Percentiles rank a stretch among this genome's conserved stretches.
Evolutionary conservation across 2,329 filamentous ascomycete genomes (phyloP).

Genomic region (Cryphonectria naterciae): DNA sequence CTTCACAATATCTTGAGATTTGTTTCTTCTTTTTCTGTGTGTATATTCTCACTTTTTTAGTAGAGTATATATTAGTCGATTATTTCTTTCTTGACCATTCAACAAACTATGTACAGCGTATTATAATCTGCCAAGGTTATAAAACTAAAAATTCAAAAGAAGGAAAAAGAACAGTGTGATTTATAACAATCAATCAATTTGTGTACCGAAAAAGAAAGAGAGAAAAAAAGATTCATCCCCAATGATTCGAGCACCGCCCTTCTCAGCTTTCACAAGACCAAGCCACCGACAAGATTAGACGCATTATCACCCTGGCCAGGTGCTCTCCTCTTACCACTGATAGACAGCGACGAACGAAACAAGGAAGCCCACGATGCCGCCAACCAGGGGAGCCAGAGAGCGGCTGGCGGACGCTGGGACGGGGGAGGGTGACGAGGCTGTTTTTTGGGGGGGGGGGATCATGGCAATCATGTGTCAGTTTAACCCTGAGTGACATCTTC

Average conservation of each 20-base stretch:
- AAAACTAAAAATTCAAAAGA: not conserved
- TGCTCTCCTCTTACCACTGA: not conserved
- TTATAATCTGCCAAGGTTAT: not conserved
- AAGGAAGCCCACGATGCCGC: slow-evolving; percentile 2
- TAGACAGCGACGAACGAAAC: slow-evolving; percentile 1
- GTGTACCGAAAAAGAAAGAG: not conserved
- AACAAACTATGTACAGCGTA: not conserved
- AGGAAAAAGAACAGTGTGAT: not conserved
- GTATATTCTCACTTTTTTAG: not conserved
- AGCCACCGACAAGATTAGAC: not conserved
- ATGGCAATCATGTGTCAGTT: not conserved
- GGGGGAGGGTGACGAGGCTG: not conserved
- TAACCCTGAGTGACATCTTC: not conserved
- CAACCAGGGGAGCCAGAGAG: not conserved
- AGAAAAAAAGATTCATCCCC: not conserved
- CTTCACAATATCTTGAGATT: too few relatives aligned
- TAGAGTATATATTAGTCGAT: not conserved
- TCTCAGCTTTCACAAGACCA: not conserved
- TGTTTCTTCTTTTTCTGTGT: too few relatives aligned
- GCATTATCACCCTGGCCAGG: not conserved
- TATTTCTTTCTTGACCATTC: not conserved
- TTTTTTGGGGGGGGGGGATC: not conserved
- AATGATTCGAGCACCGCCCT: not conserved
- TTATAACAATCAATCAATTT: not conserved
- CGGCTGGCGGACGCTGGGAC: not conserved